Evolutionary conservation across 1,284 basidiomycete genomes (phyloP), one percentile per base, ranked within the genome.

Genomic region (Tylopilus microsporus): DNA sequence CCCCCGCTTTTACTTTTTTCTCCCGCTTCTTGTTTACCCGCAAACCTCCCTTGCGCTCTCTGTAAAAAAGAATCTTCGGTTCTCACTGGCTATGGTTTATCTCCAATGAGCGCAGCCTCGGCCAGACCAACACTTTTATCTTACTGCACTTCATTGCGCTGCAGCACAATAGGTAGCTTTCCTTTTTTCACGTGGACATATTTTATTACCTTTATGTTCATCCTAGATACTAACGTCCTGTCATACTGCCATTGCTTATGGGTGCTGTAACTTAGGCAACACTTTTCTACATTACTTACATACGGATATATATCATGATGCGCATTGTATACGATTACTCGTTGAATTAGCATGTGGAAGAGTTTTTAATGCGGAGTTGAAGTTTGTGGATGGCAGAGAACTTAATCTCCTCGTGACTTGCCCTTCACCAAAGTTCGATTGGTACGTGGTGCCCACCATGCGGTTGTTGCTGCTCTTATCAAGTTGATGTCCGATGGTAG

Each of bases 151-250:
- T 34, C 54, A 53, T 47, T 61, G 61, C 39, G 42, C 53, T 69
- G 60, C 41, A 53, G 47, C 52, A 60, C 56, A 39, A 66, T 66
- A 60, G 58, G 64, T 68, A 55, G 60, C 58, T 62, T 53, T 57
- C 12, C 37, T 53, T 59, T 62, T 58, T 61, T 70, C 25, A 64
- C 58, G 60, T 62, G 67, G 57, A 55, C 41, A 53, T 69, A 64
- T 60, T 68, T 71, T 73, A 72, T 73, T 60, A 58, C 55, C 60
- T 51, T 60, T 54, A 61, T 68, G 61, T 53, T 61, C 61, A 56
- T 59, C 52, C 47, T 50, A 63, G 63, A 70, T 56, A 52, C 59
- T 59, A 46, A 66, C 45, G 34, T 58, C 53, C 55, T 52, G 41
- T 56, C 59, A 59, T 52, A 47, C 61, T 57, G 36, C 56, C 62